Evolutionary conservation across 83 land plant genomes (phyloP).

Genomic region (Diphasiastrum complanatum): DNA sequence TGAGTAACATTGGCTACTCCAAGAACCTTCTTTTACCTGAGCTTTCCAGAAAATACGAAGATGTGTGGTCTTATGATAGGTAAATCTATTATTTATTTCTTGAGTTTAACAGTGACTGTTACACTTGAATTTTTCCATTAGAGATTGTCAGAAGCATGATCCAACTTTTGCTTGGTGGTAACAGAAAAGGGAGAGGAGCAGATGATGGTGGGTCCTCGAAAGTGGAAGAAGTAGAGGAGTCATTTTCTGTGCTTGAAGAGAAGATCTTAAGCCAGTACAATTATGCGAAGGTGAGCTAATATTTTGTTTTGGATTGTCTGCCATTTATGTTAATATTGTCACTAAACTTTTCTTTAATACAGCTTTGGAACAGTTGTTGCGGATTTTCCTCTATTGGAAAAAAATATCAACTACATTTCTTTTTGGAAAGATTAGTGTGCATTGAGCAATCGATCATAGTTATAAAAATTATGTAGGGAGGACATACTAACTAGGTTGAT

Average conservation of each 20-base stretch:
- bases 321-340: background rate
- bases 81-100: slow-evolving; percentile 9
- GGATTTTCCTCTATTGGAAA: too few relatives aligned
- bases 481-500: too few relatives aligned
- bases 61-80: slow-evolving; percentile 62
- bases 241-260: slow-evolving; percentile 72
- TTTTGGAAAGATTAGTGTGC: too few relatives aligned
- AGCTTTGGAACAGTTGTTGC: too few relatives aligned
- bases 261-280: slow-evolving; percentile 79
- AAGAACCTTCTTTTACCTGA: slow-evolving; percentile 59
- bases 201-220: slow-evolving; percentile 43
- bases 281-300: slow-evolving; percentile 59
- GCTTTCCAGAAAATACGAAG: slow-evolving; percentile 65
- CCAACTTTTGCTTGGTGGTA: background rate
- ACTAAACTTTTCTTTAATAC: too few relatives aligned
- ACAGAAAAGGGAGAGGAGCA: slow-evolving; percentile 18
- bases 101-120: background rate
- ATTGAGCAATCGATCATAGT: too few relatives aligned
- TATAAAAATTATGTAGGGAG: too few relatives aligned
- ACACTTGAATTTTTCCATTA: slow-evolving; percentile 5
- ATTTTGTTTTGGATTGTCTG: background rate
- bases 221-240: slow-evolving; percentile 40
- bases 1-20: slow-evolving; percentile 92
- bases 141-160: background rate
- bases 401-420: too few relatives aligned